Conservation (phyloP, 176 grass and related monocot genomes). For the Lolium rigidum region DNA sequence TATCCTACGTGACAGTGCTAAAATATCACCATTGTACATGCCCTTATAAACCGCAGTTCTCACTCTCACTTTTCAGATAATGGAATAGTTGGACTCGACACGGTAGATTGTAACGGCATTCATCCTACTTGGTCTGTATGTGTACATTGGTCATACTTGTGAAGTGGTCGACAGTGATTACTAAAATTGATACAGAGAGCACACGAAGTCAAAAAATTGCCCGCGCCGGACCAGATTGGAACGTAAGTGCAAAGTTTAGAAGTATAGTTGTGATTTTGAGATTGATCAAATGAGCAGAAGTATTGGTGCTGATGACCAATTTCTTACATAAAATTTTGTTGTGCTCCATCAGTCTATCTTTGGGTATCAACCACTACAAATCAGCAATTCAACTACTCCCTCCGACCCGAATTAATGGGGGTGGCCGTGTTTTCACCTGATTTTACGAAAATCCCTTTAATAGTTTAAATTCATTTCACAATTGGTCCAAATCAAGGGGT, state of each 20-base stretch:
- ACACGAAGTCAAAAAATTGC: no score
- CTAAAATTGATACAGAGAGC: no score
- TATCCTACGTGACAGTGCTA: no score
- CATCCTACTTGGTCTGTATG: neutral
- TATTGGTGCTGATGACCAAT: neutral
- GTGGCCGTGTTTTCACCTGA: no score
- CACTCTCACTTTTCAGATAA: neutral
- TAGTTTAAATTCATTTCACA: no score
- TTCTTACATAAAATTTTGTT: slow-evolving; percentile 27
- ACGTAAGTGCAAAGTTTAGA: neutral
- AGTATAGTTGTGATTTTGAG: neutral
- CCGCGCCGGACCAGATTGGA: no score
- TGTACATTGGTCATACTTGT: neutral
- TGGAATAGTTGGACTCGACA: neutral
- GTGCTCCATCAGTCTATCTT: neutral
- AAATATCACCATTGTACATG: no score
- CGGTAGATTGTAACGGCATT: neutral
- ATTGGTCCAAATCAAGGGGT: no score
- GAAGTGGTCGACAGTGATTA: neutral
- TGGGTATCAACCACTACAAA: slow-evolving; percentile 7
- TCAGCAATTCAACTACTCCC: slow-evolving; percentile 11
- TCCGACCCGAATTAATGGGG: no score
- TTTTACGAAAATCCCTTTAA: no score
- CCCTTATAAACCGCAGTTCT: no score
- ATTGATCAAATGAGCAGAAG: slow-evolving; percentile 14